Conservation (phyloP, 2,329 filamentous ascomycete species). For the Colletotrichum australisinense region DNA sequence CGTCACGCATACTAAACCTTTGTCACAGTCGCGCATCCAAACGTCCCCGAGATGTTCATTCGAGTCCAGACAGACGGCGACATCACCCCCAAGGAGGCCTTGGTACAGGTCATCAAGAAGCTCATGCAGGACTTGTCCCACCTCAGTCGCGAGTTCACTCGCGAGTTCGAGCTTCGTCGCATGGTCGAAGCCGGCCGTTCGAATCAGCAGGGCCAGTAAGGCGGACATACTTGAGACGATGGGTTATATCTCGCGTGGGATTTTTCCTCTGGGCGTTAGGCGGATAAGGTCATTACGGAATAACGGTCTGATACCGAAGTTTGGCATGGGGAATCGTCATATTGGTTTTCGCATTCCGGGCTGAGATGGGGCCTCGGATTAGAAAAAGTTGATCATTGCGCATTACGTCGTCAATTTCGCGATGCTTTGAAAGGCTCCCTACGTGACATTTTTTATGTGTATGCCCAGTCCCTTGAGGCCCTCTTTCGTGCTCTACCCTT, state of each 20-base stretch:
- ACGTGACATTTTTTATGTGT: background rate
- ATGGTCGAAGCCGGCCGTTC: conserved; percentile 75
- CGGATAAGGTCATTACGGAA: conserved; percentile 29
- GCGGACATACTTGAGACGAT: background rate
- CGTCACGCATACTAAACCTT: conserved; percentile 32
- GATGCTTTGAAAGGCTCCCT: background rate
- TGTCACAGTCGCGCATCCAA: conserved; percentile 65
- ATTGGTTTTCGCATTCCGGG: conserved; percentile 12
- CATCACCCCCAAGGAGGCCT: conserved; percentile 88
- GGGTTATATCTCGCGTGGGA: background rate
- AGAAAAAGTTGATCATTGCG: conserved; percentile 25
- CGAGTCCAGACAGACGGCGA: conserved; percentile 93
- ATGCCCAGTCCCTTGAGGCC: background rate
- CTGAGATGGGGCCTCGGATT: background rate
- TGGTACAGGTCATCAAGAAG: conserved; percentile 83
- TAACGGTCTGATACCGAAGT: conserved; percentile 27
- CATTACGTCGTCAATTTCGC: conserved; percentile 23
- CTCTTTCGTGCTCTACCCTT: background rate
- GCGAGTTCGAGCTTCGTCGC: conserved; percentile 89
- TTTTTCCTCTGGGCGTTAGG: conserved; percentile 40
- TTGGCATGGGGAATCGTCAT: conserved; percentile 15
- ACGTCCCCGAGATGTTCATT: conserved; percentile 72
- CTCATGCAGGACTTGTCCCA: conserved; percentile 84
- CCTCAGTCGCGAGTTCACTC: conserved; percentile 88
- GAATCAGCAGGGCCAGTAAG: conserved; percentile 55